These are phyloP conservation scores for Trichoderma brevicompactum DNA, from an alignment of 2,329 filamentous ascomycete species.

Conservation along the genomic window DNA sequence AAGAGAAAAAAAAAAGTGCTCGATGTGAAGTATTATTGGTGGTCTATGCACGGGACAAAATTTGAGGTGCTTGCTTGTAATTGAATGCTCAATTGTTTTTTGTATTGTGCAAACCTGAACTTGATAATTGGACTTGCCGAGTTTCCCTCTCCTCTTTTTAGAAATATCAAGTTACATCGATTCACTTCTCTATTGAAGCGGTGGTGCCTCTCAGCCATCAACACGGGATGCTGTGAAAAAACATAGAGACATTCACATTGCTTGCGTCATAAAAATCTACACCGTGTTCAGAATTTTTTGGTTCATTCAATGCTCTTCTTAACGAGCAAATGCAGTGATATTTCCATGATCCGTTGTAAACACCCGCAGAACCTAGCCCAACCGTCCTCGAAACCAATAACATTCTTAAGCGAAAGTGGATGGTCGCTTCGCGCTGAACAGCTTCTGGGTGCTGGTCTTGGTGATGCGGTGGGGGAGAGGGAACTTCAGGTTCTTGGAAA, in stretches of 20 bases:
- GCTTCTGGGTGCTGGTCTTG: constrained; percentile 82
- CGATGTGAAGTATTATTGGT: not conserved
- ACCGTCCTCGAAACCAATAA: constrained; percentile 55
- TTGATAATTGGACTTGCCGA: not conserved
- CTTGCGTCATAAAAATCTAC: constrained; percentile 26
- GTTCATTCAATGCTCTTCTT: constrained; percentile 54
- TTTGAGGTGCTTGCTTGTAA: not conserved
- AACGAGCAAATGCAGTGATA: constrained; percentile 62
- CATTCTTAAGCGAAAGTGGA: constrained; percentile 93
- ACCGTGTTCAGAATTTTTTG: constrained; percentile 37
- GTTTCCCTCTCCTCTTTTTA: not conserved
- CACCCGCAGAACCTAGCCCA: constrained; percentile 62
- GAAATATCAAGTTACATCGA: not conserved
- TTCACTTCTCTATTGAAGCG: not conserved
- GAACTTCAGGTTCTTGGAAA: constrained; percentile 95
- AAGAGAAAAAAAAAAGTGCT: not conserved
- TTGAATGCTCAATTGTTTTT: not conserved
- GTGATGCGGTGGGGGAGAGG: constrained; percentile 95
- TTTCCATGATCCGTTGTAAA: constrained; percentile 66
- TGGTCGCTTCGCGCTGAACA: constrained; percentile 91
- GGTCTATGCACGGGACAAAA: not conserved
- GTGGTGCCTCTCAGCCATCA: not conserved
- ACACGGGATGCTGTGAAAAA: constrained; percentile 2
- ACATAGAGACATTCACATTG: constrained; percentile 28
- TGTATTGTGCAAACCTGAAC: not conserved